Base-by-base conservation (phyloP, 2,329 filamentous ascomycete species). In the Orbilia oligospora region DNA sequence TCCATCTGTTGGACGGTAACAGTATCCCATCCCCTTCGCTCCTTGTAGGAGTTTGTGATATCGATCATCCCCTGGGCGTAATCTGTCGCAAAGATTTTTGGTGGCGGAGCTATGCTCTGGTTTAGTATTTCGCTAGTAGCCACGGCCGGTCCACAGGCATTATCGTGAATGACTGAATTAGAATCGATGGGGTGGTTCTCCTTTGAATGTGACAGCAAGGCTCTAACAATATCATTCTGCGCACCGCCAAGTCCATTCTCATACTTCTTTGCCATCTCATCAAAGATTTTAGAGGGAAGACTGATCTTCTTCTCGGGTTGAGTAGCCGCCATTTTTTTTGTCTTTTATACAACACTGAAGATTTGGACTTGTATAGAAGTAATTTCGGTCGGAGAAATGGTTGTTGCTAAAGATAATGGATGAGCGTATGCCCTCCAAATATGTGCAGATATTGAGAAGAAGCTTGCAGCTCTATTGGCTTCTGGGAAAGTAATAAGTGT, bases 11-110 rank as follows among this genome's bases (percentile, higher is more conserved):
- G 46, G 24, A 67, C 63, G 3, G 46, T 73, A 8, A 78, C 68
- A 16, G 22, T 72, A 30, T 68, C 46, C 75, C 68, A 78, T 2
- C 30, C 22, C 9, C 36, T 48, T 44, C 20, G 24, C 14, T 48
- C 46, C 18, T 76, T 70, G 20, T 67, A 71, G 2, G 41, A 51
- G 16, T 24, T 51, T 6, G 72, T 36, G 48, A 71, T 63, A 33
- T 71, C 30, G 14, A 77, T 55, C 66, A 76, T 76, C 6, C 65
- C 72, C 27, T 77, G 66, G 18, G 72, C 56, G 24, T 77, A 77
- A 20, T 77, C 61, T 1, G 66, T 71, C 8, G 72, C 72, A 53
- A 38, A 77, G 51, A 77, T 67, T 6, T 33, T 46, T 30, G 72
- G 65, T 18, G 58, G 24, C 8, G 55, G 48, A 12, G 44, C 36